Conservation (phyloP, 1,139 yeast genomes). For the Debaryomyces fabryi region DNA sequence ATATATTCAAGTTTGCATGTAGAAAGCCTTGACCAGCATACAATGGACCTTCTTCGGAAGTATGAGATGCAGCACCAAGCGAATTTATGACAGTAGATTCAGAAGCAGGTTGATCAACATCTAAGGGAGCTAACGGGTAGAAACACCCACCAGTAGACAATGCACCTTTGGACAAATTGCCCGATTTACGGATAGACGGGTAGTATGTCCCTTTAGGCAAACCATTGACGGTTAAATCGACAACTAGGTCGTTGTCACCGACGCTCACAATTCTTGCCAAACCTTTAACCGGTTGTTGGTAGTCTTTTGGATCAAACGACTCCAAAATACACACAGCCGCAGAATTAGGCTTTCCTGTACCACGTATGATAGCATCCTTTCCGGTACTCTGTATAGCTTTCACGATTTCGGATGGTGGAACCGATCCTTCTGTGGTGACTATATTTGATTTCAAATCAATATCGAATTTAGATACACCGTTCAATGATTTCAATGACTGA, state of each 20-base stretch:
- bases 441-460: constrained; percentile 58
- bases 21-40: constrained; percentile 68
- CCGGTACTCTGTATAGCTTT: constrained; percentile 71
- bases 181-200: constrained; percentile 69
- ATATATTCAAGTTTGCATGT: constrained; percentile 57
- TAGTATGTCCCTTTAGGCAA: constrained; percentile 63
- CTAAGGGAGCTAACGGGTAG: constrained; percentile 51
- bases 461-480: constrained; percentile 50
- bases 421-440: constrained; percentile 64
- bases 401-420: constrained; percentile 72
- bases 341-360: constrained; percentile 83
- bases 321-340: constrained; percentile 94
- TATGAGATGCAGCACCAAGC: constrained; percentile 37
- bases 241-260: constrained; percentile 49
- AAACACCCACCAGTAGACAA: constrained; percentile 61
- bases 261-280: constrained; percentile 85
- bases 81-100: constrained; percentile 39
- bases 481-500: constrained; percentile 49
- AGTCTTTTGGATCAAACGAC: constrained; percentile 56
- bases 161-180: constrained; percentile 79
- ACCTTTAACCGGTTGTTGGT: constrained; percentile 72
- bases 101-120: constrained; percentile 40
- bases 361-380: constrained; percentile 87
- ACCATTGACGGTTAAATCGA: constrained; percentile 81
- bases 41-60: constrained; percentile 15